phyloP scores from a whole-genome alignment of 805 yeast species.

The Ogataea chonburiensis region DNA sequence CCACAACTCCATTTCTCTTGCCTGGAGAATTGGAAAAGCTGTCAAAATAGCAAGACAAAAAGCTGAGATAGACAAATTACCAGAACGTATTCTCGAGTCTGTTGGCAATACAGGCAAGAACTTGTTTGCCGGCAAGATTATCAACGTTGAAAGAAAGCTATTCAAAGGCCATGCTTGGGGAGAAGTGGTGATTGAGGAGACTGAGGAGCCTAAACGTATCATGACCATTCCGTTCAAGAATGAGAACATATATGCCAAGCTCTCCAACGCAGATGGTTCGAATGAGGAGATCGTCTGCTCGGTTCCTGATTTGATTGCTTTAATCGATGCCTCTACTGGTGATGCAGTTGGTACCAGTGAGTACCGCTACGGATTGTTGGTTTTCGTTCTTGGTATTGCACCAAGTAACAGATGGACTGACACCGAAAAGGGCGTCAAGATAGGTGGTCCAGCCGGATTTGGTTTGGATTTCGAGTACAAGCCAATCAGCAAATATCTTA shows the following conservation, averaged over 20 bases:
- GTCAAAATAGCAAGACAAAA: conserved; percentile 38
- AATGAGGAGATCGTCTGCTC: conserved; percentile 36
- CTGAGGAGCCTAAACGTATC: conserved; percentile 15
- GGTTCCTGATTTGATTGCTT: conserved; percentile 48
- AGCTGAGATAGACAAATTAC: conserved; percentile 37
- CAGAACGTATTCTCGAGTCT: conserved; percentile 38
- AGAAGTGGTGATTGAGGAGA: conserved; percentile 35
- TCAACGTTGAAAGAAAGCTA: conserved; percentile 41
- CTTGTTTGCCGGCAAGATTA: conserved; percentile 42
- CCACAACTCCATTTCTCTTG: conserved; percentile 36
- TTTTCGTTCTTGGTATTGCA: conserved; percentile 42
- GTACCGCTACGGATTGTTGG: conserved; percentile 44
- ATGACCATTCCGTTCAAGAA: conserved; percentile 48
- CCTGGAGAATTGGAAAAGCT: conserved; percentile 51
- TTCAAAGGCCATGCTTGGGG: conserved; percentile 46
- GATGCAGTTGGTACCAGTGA: conserved; percentile 51
- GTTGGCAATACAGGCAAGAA: conserved; percentile 36
- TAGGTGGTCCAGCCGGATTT: conserved; percentile 44
- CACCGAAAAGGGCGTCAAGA: conserved; percentile 35
- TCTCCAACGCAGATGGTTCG: conserved; percentile 20
- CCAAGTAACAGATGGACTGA: conserved; percentile 39
- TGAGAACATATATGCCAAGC: conserved; percentile 41
- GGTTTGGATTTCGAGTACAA: conserved; percentile 36
- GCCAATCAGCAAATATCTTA: conserved; percentile 38
- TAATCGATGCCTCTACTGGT: conserved; percentile 42